phyloP scores from a whole-genome alignment of 1,284 basidiomycete species.

The Hemileia vastatrix region DNA sequence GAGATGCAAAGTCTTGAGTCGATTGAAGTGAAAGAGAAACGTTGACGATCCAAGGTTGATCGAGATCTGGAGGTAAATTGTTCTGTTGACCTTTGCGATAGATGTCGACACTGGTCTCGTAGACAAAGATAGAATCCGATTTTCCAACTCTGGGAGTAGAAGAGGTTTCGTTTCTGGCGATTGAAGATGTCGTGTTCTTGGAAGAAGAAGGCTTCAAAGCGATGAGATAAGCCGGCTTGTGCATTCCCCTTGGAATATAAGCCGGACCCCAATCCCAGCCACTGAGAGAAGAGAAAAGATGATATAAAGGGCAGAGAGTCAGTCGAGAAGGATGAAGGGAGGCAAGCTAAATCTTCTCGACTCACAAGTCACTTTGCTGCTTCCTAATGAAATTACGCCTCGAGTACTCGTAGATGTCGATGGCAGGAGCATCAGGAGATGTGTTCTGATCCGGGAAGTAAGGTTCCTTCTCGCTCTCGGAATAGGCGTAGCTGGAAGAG shows the following conservation, averaged over 20 bases:
- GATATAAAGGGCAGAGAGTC: too few relatives aligned
- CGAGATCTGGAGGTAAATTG: slow-evolving; percentile 28
- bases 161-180: background rate
- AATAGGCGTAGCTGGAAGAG: too few relatives aligned
- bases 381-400: slow-evolving; percentile 31
- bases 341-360: too few relatives aligned
- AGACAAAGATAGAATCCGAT: background rate
- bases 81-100: slow-evolving; percentile 29
- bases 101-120: slow-evolving; percentile 25
- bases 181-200: background rate
- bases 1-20: background rate
- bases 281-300: too few relatives aligned
- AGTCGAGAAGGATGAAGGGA: too few relatives aligned
- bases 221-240: slow-evolving; percentile 7
- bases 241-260: too few relatives aligned
- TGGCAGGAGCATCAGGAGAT: background rate
- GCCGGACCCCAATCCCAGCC: too few relatives aligned
- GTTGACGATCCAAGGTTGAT: slow-evolving; percentile 31
- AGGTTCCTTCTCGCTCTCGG: too few relatives aligned
- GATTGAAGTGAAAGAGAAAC: slow-evolving; percentile 28
- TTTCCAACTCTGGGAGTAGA: background rate
- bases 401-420: slow-evolving; percentile 27
- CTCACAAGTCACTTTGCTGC: slow-evolving; percentile 31
- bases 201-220: background rate
- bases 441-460: slow-evolving; percentile 25